Percentiles rank a stretch among this genome's conserved stretches.
Conservation (phyloP, 805 yeast genomes). For the Sporopachydermia lactativora region DNA sequence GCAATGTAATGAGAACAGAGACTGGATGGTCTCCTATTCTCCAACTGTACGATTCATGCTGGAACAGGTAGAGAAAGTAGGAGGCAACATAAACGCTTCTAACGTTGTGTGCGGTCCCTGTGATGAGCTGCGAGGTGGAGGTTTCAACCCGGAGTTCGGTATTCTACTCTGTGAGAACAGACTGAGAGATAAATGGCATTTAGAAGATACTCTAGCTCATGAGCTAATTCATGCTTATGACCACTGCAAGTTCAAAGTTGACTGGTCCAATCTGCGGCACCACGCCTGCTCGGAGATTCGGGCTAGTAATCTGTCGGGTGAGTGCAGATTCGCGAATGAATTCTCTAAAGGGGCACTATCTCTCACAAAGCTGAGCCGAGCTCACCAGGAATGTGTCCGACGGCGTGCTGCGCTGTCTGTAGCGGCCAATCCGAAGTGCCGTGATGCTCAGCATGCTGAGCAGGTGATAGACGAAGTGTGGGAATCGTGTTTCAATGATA, state of each 20-base stretch:
- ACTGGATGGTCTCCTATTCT: slow-evolving; percentile 67
- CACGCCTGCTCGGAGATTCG: slow-evolving; percentile 96
- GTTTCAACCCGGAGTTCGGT: slow-evolving; percentile 85
- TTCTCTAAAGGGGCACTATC: slow-evolving; percentile 38
- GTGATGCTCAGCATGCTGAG: slow-evolving; percentile 57
- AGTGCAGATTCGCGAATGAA: slow-evolving; percentile 83
- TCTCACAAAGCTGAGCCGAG: slow-evolving; percentile 43
- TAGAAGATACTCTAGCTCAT: slow-evolving; percentile 86
- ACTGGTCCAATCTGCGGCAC: slow-evolving; percentile 74
- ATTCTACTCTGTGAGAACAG: slow-evolving; percentile 79
- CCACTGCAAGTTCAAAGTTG: slow-evolving; percentile 73
- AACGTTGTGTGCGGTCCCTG: slow-evolving; percentile 73
- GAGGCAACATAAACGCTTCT: slow-evolving; percentile 32
- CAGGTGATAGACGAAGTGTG: slow-evolving; percentile 77
- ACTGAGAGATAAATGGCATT: slow-evolving; percentile 55
- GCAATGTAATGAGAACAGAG: slow-evolving; percentile 58
- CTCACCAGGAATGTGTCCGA: slow-evolving; percentile 83
- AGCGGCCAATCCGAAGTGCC: slow-evolving; percentile 73
- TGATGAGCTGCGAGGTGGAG: slow-evolving; percentile 76
- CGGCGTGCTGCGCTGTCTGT: slow-evolving; percentile 84
- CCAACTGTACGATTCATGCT: slow-evolving; percentile 83
- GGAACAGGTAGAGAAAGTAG: slow-evolving; percentile 61
- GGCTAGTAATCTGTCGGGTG: slow-evolving; percentile 88
- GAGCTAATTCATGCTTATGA: slow-evolving; percentile 92
- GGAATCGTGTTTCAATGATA: slow-evolving; percentile 86